phyloP scores from a whole-genome alignment of 768 basidiomycete genomes.

The Pleurotus giganteus region DNA sequence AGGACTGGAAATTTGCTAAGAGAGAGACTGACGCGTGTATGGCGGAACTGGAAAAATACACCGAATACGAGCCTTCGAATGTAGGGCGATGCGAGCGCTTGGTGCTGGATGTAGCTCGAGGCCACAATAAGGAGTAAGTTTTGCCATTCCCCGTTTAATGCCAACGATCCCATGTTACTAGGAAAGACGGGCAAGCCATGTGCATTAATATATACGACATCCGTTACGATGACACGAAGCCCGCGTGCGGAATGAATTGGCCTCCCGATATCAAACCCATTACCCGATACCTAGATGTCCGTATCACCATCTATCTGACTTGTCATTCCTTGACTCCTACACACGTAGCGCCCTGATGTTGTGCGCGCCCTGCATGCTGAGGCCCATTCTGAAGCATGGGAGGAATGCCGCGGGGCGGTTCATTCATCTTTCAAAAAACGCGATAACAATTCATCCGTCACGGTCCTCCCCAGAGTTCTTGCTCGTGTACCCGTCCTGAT shows the following conservation, averaged over 20 bases:
- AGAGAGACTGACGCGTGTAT: constrained; percentile 60
- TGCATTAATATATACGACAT: constrained; percentile 97
- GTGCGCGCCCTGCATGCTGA: constrained; percentile 79
- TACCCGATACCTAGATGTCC: constrained; percentile 75
- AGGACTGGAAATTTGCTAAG: constrained; percentile 66
- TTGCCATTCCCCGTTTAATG: not conserved
- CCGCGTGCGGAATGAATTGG: constrained; percentile 98
- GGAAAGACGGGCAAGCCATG: constrained; percentile 64
- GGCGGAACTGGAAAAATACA: constrained; percentile 37
- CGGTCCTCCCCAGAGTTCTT: constrained; percentile 74
- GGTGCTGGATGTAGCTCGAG: constrained; percentile 40
- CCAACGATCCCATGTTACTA: constrained; percentile 24
- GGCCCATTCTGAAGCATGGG: constrained; percentile 77
- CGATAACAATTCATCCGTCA: constrained; percentile 66
- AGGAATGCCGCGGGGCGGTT: constrained; percentile 77
- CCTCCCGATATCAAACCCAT: constrained; percentile 81
- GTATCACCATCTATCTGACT: constrained; percentile 27
- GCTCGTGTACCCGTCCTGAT: constrained; percentile 82
- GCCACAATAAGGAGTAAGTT: constrained; percentile 39
- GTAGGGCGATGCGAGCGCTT: constrained; percentile 60
- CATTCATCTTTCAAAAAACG: constrained; percentile 56
- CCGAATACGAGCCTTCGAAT: constrained; percentile 49
- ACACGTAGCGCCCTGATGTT: constrained; percentile 72
- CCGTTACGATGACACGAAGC: constrained; percentile 78
- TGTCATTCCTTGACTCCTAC: constrained; percentile 9